These are phyloP conservation scores for Nannizziopsis barbatae DNA, from an alignment of 2,329 filamentous ascomycete genomes.

Conservation along the genomic window DNA sequence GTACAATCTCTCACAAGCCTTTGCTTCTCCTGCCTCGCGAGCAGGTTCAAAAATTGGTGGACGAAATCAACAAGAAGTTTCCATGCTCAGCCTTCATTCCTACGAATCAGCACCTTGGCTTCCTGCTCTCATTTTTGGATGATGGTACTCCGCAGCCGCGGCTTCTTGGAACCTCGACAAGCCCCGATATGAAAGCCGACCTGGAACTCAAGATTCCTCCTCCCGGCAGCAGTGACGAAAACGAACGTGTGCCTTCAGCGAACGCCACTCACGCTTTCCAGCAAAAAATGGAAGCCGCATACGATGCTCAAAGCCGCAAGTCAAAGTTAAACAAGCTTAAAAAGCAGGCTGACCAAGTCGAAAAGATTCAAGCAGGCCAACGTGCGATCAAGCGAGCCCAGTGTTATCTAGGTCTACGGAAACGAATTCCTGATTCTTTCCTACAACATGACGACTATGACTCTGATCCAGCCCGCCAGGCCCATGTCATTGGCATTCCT, in stretches of 20 bases:
- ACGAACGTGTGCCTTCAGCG: conserved; percentile 19
- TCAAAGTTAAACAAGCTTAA: conserved; percentile 40
- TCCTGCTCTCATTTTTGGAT: conserved; percentile 52
- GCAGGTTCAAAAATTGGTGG: conserved; percentile 56
- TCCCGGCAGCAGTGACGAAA: conserved; percentile 17
- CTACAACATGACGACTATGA: conserved; percentile 13
- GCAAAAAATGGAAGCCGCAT: conserved; percentile 43
- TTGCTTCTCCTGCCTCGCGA: conserved; percentile 55
- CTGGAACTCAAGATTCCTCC: conserved; percentile 28
- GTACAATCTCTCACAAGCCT: conserved; percentile 39
- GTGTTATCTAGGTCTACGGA: conserved; percentile 59
- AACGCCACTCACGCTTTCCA: conserved; percentile 38
- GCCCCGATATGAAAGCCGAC: conserved; percentile 32
- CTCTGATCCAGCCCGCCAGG: conserved; percentile 20
- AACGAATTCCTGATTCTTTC: conserved; percentile 19
- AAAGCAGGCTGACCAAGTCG: conserved; percentile 39
- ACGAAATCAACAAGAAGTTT: conserved; percentile 49
- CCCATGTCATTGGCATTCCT: conserved; percentile 19
- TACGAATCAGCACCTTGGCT: conserved; percentile 41
- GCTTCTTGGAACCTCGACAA: conserved; percentile 51
- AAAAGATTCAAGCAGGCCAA: conserved; percentile 43
- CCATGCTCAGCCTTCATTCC: conserved; percentile 49
- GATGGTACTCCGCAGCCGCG: conserved; percentile 53
- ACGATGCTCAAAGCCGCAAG: conserved; percentile 42
- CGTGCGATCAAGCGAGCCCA: conserved; percentile 54